Evolutionary conservation across 176 grass and related monocot genomes (phyloP).

Genomic region (Lolium rigidum): DNA sequence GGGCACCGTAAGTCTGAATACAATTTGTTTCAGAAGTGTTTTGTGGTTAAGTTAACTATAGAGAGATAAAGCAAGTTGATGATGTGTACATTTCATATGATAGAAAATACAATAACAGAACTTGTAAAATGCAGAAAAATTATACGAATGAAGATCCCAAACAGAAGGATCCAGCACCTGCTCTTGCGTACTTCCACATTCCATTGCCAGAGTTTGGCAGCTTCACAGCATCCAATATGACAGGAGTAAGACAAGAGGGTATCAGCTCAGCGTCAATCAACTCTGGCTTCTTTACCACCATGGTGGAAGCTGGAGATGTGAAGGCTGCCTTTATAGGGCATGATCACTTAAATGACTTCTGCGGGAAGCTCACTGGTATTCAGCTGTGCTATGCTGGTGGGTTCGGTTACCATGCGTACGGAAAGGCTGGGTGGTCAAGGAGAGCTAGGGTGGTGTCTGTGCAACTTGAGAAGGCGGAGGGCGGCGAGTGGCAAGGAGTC

Average conservation of each 20-base stretch:
- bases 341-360: slow-evolving; percentile 93
- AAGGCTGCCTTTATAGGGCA: slow-evolving; percentile 84
- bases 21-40: neutral
- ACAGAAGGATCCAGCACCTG: slow-evolving; percentile 76
- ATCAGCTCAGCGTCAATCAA: slow-evolving; percentile 87
- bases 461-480: slow-evolving; percentile 62
- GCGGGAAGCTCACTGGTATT: slow-evolving; percentile 72
- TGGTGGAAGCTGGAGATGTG: slow-evolving; percentile 87
- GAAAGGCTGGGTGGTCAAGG: slow-evolving; percentile 91
- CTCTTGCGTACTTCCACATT: slow-evolving; percentile 90
- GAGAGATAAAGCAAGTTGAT: neutral
- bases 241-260: slow-evolving; percentile 79
- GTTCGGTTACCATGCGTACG: slow-evolving; percentile 96
- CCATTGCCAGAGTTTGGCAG: slow-evolving; percentile 79
- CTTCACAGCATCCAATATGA: slow-evolving; percentile 72
- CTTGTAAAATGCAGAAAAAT: slow-evolving; percentile 57
- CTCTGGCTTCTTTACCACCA: slow-evolving; percentile 84
- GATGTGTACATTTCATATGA: neutral
- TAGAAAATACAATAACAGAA: slow-evolving; percentile 13
- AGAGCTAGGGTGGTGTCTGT: slow-evolving; percentile 89
- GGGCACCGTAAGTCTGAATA: neutral
- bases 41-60: neutral
- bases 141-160: slow-evolving; percentile 51
- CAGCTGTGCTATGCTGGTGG: slow-evolving; percentile 91
- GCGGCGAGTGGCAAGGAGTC: slow-evolving; percentile 70